Evolutionary conservation across 768 basidiomycete species (phyloP).

Genomic region (Mycena sanguinolenta): DNA sequence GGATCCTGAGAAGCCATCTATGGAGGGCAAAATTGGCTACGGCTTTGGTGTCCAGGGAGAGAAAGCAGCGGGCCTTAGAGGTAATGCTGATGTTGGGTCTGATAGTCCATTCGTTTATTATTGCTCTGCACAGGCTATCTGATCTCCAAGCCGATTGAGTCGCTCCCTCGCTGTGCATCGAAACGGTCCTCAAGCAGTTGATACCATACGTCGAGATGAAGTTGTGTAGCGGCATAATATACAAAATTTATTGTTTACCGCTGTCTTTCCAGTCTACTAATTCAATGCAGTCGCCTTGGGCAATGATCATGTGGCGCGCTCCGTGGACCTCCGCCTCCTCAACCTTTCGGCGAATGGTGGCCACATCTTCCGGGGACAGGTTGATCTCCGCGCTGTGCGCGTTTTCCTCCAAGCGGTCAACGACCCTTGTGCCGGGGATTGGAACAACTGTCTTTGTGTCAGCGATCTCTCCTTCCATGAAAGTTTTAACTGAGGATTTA

Average conservation of each 20-base stretch:
- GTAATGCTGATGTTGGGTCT: constrained; percentile 45
- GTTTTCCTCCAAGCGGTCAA: constrained; percentile 53
- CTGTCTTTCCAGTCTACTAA: constrained; percentile 24
- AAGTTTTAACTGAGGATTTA: neutral
- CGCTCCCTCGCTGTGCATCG: constrained; percentile 70
- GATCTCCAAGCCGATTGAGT: constrained; percentile 72
- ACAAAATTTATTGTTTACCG: constrained; percentile 4
- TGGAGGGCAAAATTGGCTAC: constrained; percentile 60
- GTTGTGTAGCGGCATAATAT: constrained; percentile 7
- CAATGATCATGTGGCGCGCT: constrained; percentile 22
- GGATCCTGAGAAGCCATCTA: constrained; percentile 36
- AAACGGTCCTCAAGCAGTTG: constrained; percentile 42
- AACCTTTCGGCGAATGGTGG: constrained; percentile 41
- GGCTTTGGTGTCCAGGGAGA: constrained; percentile 89
- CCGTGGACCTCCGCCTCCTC: constrained; percentile 42
- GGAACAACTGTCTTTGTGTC: constrained; percentile 41
- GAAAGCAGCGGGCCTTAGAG: constrained; percentile 75
- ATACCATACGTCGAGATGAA: neutral
- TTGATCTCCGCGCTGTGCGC: constrained; percentile 39
- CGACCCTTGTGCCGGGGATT: constrained; percentile 49
- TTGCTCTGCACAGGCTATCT: constrained; percentile 58
- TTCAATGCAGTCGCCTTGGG: constrained; percentile 28
- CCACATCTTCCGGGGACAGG: constrained; percentile 42
- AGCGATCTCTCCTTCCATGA: too few relatives aligned
- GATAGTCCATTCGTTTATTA: neutral